A percentile compares a stretch with the other conserved stretches of the same genome.
phyloP scores from a whole-genome alignment of 1,284 basidiomycete genomes.

The Mycosarcoma maydis region DNA sequence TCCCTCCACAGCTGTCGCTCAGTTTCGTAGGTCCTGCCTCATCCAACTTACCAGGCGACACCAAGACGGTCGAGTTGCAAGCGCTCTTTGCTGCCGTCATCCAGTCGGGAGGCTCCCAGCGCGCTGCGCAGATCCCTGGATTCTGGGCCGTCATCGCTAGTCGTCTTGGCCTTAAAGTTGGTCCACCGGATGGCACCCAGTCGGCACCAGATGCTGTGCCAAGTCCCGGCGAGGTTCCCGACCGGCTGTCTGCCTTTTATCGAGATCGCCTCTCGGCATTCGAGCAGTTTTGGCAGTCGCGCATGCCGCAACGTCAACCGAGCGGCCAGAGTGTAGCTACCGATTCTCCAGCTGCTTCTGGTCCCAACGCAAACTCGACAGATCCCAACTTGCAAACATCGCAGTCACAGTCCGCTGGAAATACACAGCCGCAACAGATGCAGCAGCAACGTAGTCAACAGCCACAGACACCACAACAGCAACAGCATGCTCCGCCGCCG shows the following conservation, averaged over 20 bases:
- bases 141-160: constrained; percentile 61
- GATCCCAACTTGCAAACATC: constrained; percentile 13
- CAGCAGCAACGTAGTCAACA: constrained; percentile 17
- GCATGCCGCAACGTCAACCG: constrained; percentile 47
- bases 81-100: constrained; percentile 56
- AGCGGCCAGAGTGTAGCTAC: constrained; percentile 34
- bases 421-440: constrained; percentile 7
- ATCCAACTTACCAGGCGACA: constrained; percentile 45
- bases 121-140: constrained; percentile 42
- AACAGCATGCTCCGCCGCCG: constrained; percentile 12
- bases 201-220: constrained; percentile 48
- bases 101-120: constrained; percentile 53
- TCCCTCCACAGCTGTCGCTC: constrained; percentile 43
- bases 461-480: constrained; percentile 20
- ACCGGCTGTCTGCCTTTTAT: constrained; percentile 57
- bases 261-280: constrained; percentile 54
- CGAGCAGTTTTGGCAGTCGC: constrained; percentile 60
- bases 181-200: constrained; percentile 37
- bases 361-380: constrained; percentile 4
- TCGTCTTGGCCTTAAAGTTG: constrained; percentile 56
- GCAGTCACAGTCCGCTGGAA: constrained; percentile 6
- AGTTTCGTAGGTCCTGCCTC: constrained; percentile 57
- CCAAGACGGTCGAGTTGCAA: constrained; percentile 56
- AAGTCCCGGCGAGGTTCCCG: constrained; percentile 51
- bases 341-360: constrained; percentile 25